A percentile compares a stretch with the other conserved stretches of the same genome.
Conservation (phyloP, 75 land plant species). For the Azolla pinnata region DNA sequence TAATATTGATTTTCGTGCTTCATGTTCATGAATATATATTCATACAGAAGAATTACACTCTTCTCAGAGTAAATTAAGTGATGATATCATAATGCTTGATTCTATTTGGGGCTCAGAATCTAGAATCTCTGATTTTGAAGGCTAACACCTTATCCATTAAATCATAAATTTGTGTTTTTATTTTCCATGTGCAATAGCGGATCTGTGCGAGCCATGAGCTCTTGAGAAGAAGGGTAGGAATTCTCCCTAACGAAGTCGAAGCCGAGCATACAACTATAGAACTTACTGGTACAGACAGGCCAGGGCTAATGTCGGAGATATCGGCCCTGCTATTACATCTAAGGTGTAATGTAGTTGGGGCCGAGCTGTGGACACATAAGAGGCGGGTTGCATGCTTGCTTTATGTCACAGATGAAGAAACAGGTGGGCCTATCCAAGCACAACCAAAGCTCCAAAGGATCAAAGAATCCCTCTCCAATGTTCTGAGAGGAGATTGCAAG, state of each 20-base stretch:
- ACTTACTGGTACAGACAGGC: slow-evolving; percentile 67
- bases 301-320: slow-evolving; percentile 88
- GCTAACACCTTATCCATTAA: background rate
- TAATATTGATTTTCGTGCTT: too few species aligned
- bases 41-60: too few species aligned
- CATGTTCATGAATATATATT: too few species aligned
- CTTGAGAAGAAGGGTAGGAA: background rate
- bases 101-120: background rate
- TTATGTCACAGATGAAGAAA: slow-evolving; percentile 62
- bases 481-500: slow-evolving; percentile 48
- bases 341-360: slow-evolving; percentile 67
- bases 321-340: slow-evolving; percentile 56
- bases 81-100: too few species aligned
- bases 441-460: slow-evolving; percentile 38
- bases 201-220: slow-evolving; percentile 4
- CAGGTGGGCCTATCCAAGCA: slow-evolving; percentile 48
- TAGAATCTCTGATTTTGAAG: background rate
- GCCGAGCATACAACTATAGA: slow-evolving; percentile 63
- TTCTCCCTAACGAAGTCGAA: background rate
- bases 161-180: background rate
- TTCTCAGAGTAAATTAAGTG: too few species aligned
- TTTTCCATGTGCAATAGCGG: background rate
- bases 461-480: slow-evolving; percentile 43
- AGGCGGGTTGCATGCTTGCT: slow-evolving; percentile 62
- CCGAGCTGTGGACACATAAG: slow-evolving; percentile 91